Evolutionary conservation across 2,329 filamentous ascomycete genomes (phyloP), one percentile per base, ranked within the genome.

Genomic region (Calonectria honghensis): DNA sequence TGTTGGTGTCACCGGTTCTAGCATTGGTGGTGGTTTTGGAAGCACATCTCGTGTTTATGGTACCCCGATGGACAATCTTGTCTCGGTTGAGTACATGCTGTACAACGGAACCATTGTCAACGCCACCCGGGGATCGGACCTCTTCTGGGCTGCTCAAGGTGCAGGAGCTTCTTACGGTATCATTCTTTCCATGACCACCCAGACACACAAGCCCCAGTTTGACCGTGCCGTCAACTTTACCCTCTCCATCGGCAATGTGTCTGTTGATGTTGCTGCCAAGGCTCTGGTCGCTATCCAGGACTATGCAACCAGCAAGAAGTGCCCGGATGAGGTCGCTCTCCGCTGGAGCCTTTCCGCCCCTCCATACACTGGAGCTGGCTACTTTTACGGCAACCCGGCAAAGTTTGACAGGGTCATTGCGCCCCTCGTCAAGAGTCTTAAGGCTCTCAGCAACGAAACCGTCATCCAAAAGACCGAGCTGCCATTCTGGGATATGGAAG

Each of bases 91-190:
- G 76, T 76, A 73, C 59, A 80, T 81, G 79, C 70, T 81, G 11
- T 80, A 78, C 69, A 80, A 81, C 18, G 79, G 79, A 9, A 80
- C 79, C 2, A 54, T 81, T 31, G 77, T 81, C 48, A 78, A 80
- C 7, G 77, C 77, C 3, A 50, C 51, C 1, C 68, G 73, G 48
- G 79, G 77, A 0, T 76, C 75, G 1, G 79, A 81, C 14, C 77
- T 81, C 2, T 75, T 81, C 27, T 81, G 79, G 79, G 79, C 79
- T 10, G 76, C 73, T 4, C 48, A 80, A 27, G 79, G 79, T 20
- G 79, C 79, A 9, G 79, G 73, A 6, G 59, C 79, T 4, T 81
- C 79, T 0, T 81, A 76, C 2, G 79, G 79, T 3, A 79, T 81
- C 41, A 72, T 81, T 16, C 67, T 81, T 9, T 81, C 79, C 14